Base-by-base conservation (phyloP, 164 flowering plant genomes). In the Vitis rupestris region DNA sequence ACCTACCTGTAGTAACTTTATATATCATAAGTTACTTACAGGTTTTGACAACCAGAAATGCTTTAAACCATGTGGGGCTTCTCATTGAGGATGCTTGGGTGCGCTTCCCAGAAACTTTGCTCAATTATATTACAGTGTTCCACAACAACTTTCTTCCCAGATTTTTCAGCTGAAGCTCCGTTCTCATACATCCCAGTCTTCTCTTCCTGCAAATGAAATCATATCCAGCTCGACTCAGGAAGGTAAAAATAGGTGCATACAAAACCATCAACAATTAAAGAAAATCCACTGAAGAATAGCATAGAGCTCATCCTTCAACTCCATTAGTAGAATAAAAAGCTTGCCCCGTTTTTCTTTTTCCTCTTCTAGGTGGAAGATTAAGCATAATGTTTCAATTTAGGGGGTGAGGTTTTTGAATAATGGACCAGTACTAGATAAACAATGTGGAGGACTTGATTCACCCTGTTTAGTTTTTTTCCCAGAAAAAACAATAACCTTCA, bases 71-170 rank as follows among this genome's bases (percentile, higher is more conserved):
- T 15, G 9, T 57, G n/a, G 48, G 17, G 50, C 71, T 76, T 59
- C 67, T 77, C 75, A 49, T 66, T 63, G 27, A 89, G 85, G 65
- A 89, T 85, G 62, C 65, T 37, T 65, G 85, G 82, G 50, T 88
- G 91, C 63, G 70, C 80, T 65, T 76, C 62, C 97, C 97, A 89
- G 64, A 91, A 89, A 64, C 64, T 63, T 3, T 67, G 71, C 19
- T 78, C 84, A 12, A 87, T 89, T 60, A 91, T 88, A 64, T 91
- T 80, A 66, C 87, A 82, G 50, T 87, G 81, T 6, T 75, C 74
- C 17, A 83, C 77, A n/a, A 82, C 54, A 70, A 86, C 79, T 68
- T 77, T 78, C 69, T 61, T 75, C 4, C 64, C 50, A 57, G 57
- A 60, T 65, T 74, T 74, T 64, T 72, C 79, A 49, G 17, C 70